Conservation (phyloP, 1,139 yeast species). For the Hyphopichia khmerensis region DNA sequence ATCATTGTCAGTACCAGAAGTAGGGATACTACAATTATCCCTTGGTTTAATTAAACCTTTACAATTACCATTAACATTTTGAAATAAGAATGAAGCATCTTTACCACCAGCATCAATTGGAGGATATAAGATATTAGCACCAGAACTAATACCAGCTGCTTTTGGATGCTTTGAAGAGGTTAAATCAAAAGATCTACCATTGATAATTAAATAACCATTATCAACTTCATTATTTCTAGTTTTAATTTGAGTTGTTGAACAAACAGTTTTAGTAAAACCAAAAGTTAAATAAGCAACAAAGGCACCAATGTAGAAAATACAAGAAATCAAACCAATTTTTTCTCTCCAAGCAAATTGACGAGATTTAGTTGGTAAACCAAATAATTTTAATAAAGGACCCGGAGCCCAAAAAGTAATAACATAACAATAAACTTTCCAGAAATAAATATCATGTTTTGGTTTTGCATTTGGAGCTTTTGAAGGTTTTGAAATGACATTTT, state of each 20-base stretch:
- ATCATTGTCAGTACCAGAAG: conserved; percentile 50
- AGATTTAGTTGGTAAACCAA: conserved; percentile 76
- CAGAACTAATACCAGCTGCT: conserved; percentile 71
- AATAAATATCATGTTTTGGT: conserved; percentile 40
- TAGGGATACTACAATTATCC: conserved; percentile 69
- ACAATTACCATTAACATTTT: conserved; percentile 94
- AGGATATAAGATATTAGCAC: conserved; percentile 73
- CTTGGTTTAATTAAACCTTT: conserved; percentile 76
- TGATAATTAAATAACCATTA: conserved; percentile 65
- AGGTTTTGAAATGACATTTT: conserved; percentile 25
- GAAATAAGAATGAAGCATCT: conserved; percentile 88
- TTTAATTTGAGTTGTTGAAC: conserved; percentile 52
- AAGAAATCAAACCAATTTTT: conserved; percentile 78
- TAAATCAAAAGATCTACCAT: conserved; percentile 79
- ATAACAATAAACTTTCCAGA: conserved; percentile 84
- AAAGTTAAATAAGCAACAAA: conserved; percentile 84
- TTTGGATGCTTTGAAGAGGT: conserved; percentile 72
- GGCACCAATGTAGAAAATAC: conserved; percentile 73
- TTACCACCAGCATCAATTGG: conserved; percentile 86
- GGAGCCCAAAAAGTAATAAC: conserved; percentile 91
- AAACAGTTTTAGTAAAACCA: conserved; percentile 87
- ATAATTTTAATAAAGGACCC: conserved; percentile 62
- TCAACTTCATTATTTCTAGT: conserved; percentile 58
- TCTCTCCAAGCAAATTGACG: conserved; percentile 98
- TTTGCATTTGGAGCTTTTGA: conserved; percentile 10